phyloP scores from a whole-genome alignment of 768 basidiomycete genomes.

The Leccinum obscurum region DNA sequence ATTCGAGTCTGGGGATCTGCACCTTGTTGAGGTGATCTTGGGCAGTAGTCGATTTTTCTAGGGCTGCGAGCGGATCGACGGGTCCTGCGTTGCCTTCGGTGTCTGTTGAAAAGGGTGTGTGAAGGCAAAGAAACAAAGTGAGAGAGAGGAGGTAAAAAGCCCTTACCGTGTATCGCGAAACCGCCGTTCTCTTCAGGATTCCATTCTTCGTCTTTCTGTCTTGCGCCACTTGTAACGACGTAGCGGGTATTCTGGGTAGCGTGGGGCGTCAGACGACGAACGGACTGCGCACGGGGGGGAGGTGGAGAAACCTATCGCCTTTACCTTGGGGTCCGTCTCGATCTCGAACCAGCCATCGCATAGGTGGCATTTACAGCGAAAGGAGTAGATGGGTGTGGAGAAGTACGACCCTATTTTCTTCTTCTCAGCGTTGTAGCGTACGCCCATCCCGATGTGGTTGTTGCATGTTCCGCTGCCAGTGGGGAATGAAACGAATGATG shows the following conservation, averaged over 20 bases:
- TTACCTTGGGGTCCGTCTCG: slow-evolving; percentile 93
- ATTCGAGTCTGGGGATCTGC: slow-evolving; percentile 78
- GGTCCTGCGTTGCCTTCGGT: slow-evolving; percentile 62
- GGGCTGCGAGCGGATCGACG: slow-evolving; percentile 81
- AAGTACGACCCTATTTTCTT: slow-evolving; percentile 94
- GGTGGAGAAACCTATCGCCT: slow-evolving; percentile 1
- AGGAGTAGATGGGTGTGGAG: slow-evolving; percentile 91
- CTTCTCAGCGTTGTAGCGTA: slow-evolving; percentile 99
- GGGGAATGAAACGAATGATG: no score
- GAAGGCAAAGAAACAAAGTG: no score
- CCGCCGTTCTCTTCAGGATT: slow-evolving; percentile 95
- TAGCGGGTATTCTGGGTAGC: slow-evolving; percentile 84
- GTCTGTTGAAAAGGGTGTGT: slow-evolving; percentile 36
- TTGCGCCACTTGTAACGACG: slow-evolving; percentile 89
- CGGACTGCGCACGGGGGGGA: no score
- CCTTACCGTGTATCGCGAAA: slow-evolving; percentile 78
- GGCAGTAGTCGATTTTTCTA: slow-evolving; percentile 86
- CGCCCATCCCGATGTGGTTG: slow-evolving; percentile 97
- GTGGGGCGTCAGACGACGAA: neutral
- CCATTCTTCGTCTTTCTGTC: slow-evolving; percentile 96
- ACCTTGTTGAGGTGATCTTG: slow-evolving; percentile 72
- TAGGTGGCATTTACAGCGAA: slow-evolving; percentile 96
- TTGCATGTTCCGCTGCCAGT: slow-evolving; percentile 81
- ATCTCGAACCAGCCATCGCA: slow-evolving; percentile 99
- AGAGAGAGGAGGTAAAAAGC: no score